Percentiles rank a stretch among this genome's conserved stretches.
phyloP scores from a whole-genome alignment of 768 basidiomycete genomes.

The Cyclocybe aegerita region DNA sequence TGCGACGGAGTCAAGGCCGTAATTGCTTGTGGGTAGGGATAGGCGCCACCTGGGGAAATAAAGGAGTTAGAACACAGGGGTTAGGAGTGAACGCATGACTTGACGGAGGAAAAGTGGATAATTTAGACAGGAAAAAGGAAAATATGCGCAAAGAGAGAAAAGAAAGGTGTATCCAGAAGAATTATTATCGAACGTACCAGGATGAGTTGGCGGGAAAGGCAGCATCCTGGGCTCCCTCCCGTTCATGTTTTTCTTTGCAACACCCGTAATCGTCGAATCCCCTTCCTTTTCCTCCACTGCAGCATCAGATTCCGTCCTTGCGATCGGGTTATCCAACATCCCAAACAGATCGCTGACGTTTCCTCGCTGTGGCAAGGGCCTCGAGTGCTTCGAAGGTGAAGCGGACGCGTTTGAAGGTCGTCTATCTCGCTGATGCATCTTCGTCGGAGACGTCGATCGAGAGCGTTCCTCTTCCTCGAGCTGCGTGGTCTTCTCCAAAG shows the following conservation, averaged over 20 bases:
- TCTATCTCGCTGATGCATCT: neutral
- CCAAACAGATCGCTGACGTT: constrained; percentile 16
- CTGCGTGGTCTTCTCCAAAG: neutral
- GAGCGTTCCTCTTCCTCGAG: constrained; percentile 3
- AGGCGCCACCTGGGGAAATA: neutral
- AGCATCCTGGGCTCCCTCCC: constrained; percentile 23
- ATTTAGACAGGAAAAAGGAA: no score
- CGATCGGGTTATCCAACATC: neutral
- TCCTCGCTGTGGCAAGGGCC: constrained; percentile 14
- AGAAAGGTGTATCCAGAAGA: neutral
- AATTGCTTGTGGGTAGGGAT: neutral
- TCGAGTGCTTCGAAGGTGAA: neutral
- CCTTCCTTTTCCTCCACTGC: constrained; percentile 13
- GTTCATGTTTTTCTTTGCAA: constrained; percentile 17
- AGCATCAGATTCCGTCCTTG: neutral
- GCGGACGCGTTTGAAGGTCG: neutral
- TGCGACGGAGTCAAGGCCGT: constrained; percentile 1
- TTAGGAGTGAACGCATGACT: no score
- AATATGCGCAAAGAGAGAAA: neutral
- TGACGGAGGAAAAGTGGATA: no score
- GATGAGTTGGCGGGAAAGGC: constrained; percentile 21
- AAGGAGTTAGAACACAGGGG: no score
- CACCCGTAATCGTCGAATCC: constrained; percentile 15
- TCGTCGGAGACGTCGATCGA: neutral
- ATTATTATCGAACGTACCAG: constrained; percentile 1